A percentile compares a stretch with the other conserved stretches of the same genome.
These are phyloP conservation scores for Dothiorella sarmentorum DNA, from an alignment of 2,329 filamentous ascomycete species.

Conservation along the genomic window DNA sequence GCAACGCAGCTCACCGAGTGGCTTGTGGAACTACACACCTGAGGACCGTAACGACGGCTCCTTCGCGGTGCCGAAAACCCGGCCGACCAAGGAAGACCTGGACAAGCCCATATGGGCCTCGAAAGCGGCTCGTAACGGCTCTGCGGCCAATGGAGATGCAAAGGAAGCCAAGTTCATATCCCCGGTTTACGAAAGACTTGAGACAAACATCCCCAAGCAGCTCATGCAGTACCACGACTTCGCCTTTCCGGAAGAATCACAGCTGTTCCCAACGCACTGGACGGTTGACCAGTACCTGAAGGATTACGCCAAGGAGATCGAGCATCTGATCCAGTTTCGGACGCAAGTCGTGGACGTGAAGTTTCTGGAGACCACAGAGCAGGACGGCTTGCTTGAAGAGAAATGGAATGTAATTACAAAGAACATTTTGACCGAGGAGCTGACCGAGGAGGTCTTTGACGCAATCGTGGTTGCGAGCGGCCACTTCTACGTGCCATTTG, in stretches of 20 bases:
- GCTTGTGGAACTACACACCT: slow-evolving; percentile 78
- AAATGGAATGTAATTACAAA: slow-evolving; percentile 60
- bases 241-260: slow-evolving; percentile 59
- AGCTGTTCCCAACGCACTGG: slow-evolving; percentile 71
- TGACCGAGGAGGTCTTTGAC: slow-evolving; percentile 52
- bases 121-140: neutral
- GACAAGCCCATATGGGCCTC: slow-evolving; percentile 59
- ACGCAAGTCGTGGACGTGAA: slow-evolving; percentile 65
- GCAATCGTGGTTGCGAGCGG: slow-evolving; percentile 48
- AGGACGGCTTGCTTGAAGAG: slow-evolving; percentile 18
- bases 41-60: slow-evolving; percentile 46
- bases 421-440: slow-evolving; percentile 46
- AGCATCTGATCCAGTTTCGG: slow-evolving; percentile 64
- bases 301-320: slow-evolving; percentile 65
- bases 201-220: slow-evolving; percentile 80
- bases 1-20: slow-evolving; percentile 71
- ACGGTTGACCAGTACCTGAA: slow-evolving; percentile 72
- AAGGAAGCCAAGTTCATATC: slow-evolving; percentile 66
- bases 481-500: slow-evolving; percentile 46
- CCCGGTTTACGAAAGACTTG: slow-evolving; percentile 75
- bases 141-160: slow-evolving; percentile 15
- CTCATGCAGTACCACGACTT: slow-evolving; percentile 79
- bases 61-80: slow-evolving; percentile 62
- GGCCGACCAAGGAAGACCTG: slow-evolving; percentile 45
- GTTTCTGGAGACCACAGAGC: slow-evolving; percentile 26